Evolutionary conservation across 805 yeast genomes (phyloP).

Genomic region (Metschnikowia continentalis): DNA sequence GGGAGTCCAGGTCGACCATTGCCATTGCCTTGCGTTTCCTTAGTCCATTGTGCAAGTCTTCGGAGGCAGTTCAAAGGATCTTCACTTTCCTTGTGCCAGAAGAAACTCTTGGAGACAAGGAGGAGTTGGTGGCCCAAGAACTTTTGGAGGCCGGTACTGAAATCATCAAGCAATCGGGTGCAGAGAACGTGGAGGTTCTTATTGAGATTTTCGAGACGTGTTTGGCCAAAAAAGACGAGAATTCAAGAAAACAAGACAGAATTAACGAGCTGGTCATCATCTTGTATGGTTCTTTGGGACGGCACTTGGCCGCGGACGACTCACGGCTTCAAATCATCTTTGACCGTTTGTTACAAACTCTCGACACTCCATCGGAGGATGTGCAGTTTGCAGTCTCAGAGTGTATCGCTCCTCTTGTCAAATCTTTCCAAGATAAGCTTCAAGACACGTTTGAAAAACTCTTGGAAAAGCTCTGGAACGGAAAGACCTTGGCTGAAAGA

Average conservation of each 20-base stretch:
- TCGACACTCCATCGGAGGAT: slow-evolving; percentile 83
- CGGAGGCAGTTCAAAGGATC: slow-evolving; percentile 45
- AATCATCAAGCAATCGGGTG: slow-evolving; percentile 64
- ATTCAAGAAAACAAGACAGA: slow-evolving; percentile 49
- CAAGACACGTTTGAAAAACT: slow-evolving; percentile 54
- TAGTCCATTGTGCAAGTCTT: slow-evolving; percentile 43
- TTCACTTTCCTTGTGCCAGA: slow-evolving; percentile 59
- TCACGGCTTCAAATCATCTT: slow-evolving; percentile 61
- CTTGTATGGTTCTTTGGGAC: slow-evolving; percentile 86
- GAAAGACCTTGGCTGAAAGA: slow-evolving; percentile 48
- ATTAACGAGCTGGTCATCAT: slow-evolving; percentile 79
- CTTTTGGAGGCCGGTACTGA: slow-evolving; percentile 86
- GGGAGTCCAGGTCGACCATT: slow-evolving; percentile 83
- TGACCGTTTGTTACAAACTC: slow-evolving; percentile 64
- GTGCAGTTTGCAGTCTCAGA: slow-evolving; percentile 86
- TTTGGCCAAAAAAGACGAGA: slow-evolving; percentile 47
- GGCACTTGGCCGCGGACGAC: slow-evolving; percentile 69
- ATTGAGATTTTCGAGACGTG: slow-evolving; percentile 78
- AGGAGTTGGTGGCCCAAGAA: slow-evolving; percentile 69
- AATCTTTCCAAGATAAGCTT: slow-evolving; percentile 47
- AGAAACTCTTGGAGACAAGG: slow-evolving; percentile 71
- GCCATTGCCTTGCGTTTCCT: slow-evolving; percentile 63
- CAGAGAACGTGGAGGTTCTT: slow-evolving; percentile 60
- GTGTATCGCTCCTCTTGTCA: slow-evolving; percentile 80
- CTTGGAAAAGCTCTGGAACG: slow-evolving; percentile 56